Conservation (phyloP, 2,329 filamentous ascomycete species). For the Pseudocercospora fijiensis region DNA sequence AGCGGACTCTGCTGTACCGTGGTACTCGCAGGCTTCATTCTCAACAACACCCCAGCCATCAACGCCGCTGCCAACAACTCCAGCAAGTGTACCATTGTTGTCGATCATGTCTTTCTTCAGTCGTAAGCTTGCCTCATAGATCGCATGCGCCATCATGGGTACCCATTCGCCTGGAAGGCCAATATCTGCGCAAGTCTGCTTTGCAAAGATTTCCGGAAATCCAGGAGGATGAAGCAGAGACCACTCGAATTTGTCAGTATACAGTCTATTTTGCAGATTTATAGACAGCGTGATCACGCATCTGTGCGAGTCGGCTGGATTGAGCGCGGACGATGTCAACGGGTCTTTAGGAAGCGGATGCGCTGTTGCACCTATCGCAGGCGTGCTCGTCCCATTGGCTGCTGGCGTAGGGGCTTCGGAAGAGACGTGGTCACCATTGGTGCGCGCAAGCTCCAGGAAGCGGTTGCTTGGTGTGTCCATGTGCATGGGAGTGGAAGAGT, state of each 20-base stretch:
- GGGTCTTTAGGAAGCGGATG: constrained; percentile 52
- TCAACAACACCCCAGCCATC: constrained; percentile 72
- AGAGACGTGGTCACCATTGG: constrained; percentile 47
- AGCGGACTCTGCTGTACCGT: constrained; percentile 38
- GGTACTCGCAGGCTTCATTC: constrained; percentile 75
- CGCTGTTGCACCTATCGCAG: constrained; percentile 67
- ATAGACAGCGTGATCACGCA: constrained; percentile 90
- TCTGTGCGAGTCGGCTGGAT: constrained; percentile 90
- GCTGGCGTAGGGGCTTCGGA: constrained; percentile 49
- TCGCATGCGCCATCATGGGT: constrained; percentile 89
- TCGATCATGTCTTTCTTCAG: constrained; percentile 97
- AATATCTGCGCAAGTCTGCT: constrained; percentile 87
- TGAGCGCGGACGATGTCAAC: constrained; percentile 59
- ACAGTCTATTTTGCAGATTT: constrained; percentile 85
- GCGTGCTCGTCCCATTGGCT: constrained; percentile 44
- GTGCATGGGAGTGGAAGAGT: constrained; percentile 47
- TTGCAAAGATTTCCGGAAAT: constrained; percentile 87
- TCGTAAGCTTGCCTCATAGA: constrained; percentile 89
- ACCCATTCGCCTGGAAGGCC: constrained; percentile 91
- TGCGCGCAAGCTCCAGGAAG: constrained; percentile 47
- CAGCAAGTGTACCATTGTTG: constrained; percentile 60
- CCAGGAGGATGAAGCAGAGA: constrained; percentile 88
- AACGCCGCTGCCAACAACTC: constrained; percentile 71
- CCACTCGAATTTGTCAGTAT: constrained; percentile 98
- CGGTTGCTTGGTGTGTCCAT: constrained; percentile 32